A percentile compares a stretch with the other conserved stretches of the same genome.
These are phyloP conservation scores for Sclerotinia trifoliorum DNA, from an alignment of 2,329 filamentous ascomycete species.

Conservation along the genomic window DNA sequence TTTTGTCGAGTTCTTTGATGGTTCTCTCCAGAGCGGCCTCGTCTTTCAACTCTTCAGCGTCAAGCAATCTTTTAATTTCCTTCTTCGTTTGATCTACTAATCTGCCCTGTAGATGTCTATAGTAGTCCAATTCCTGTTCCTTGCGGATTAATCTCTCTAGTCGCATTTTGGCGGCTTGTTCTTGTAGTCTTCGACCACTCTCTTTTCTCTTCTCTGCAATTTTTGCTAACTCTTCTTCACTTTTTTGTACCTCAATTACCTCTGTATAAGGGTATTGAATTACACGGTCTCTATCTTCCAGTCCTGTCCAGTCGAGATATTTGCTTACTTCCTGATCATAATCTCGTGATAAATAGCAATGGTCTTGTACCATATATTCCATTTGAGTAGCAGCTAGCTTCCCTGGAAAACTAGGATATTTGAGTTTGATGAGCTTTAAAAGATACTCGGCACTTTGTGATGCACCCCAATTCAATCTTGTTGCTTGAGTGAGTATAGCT, in stretches of 20 bases:
- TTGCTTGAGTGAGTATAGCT: slow-evolving; percentile 79
- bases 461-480: slow-evolving; percentile 91
- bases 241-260: slow-evolving; percentile 86
- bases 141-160: slow-evolving; percentile 94
- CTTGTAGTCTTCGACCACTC: slow-evolving; percentile 84
- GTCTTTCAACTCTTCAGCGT: slow-evolving; percentile 89
- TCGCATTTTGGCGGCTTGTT: slow-evolving; percentile 96
- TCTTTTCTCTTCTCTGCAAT: slow-evolving; percentile 95
- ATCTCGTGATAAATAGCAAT: slow-evolving; percentile 84
- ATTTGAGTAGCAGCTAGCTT: slow-evolving; percentile 85
- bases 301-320: slow-evolving; percentile 85
- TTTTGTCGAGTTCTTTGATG: slow-evolving; percentile 86
- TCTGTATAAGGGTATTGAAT: slow-evolving; percentile 94
- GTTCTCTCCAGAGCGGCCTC: slow-evolving; percentile 80
- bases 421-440: slow-evolving; percentile 81
- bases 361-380: slow-evolving; percentile 80
- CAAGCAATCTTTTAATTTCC: slow-evolving; percentile 79
- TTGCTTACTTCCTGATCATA: slow-evolving; percentile 75
- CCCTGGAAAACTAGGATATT: slow-evolving; percentile 85
- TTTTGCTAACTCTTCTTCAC: slow-evolving; percentile 84
- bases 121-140: slow-evolving; percentile 93
- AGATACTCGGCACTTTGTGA: slow-evolving; percentile 88
- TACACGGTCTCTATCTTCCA: slow-evolving; percentile 85
- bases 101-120: slow-evolving; percentile 74
- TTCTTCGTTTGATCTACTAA: slow-evolving; percentile 82